phyloP scores from a whole-genome alignment of 768 basidiomycete genomes.

The Panellus pusillus region DNA sequence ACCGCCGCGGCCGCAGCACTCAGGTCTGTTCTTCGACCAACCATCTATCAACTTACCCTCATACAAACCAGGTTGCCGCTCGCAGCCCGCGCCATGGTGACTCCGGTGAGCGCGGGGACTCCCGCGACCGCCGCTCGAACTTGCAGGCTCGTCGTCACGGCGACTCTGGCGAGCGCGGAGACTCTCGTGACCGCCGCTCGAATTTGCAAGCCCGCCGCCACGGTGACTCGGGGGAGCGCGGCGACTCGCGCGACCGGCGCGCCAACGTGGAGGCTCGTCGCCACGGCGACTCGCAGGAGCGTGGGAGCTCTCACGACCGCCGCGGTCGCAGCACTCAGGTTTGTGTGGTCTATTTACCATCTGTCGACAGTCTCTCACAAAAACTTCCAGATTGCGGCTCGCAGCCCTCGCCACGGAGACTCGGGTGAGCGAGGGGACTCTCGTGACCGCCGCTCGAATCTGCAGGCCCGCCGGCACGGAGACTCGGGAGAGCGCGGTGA shows the following conservation, averaged over 20 bases:
- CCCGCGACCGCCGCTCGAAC: background rate
- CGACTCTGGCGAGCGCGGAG: background rate
- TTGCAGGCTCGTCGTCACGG: constrained; percentile 5
- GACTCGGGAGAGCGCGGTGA: background rate
- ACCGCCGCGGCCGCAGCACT: no score
- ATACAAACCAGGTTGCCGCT: no score
- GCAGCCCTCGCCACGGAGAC: constrained; percentile 5
- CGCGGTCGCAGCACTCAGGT: background rate
- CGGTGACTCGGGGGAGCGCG: background rate
- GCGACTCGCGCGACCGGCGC: background rate
- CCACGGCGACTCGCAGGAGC: background rate
- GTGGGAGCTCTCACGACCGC: background rate
- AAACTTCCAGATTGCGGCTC: background rate
- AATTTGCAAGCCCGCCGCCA: constrained; percentile 2
- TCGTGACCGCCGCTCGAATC: background rate
- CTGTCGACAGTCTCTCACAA: no score
- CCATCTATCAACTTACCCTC: no score
- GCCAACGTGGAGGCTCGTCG: background rate
- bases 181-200: constrained; percentile 2
- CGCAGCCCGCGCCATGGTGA: no score
- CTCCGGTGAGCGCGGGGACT: background rate
- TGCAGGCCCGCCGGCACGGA: constrained; percentile 6
- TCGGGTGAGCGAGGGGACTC: background rate
- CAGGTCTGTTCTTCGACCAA: no score
- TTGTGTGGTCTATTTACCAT: no score